phyloP scores from a whole-genome alignment of 768 basidiomycete species.

The Tephrocybe sp. region DNA sequence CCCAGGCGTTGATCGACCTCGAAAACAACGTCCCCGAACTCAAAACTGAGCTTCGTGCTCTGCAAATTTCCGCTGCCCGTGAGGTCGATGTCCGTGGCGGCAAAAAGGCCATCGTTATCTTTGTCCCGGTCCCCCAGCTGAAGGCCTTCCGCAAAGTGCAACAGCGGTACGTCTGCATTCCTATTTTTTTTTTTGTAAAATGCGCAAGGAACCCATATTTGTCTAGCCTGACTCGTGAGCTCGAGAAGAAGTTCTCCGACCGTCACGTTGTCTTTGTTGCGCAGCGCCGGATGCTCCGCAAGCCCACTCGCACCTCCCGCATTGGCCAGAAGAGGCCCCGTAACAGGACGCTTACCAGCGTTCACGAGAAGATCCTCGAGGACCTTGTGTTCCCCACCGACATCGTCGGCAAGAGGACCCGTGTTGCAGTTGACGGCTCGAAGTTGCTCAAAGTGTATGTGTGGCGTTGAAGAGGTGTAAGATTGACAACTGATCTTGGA shows the following conservation, averaged over 20 bases:
- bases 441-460: slow-evolving; percentile 98
- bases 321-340: slow-evolving; percentile 96
- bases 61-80: slow-evolving; percentile 97
- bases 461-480: slow-evolving; percentile 7
- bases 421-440: slow-evolving; percentile 89
- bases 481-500: slow-evolving; percentile 13
- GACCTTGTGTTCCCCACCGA: slow-evolving; percentile 99
- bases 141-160: slow-evolving; percentile 99
- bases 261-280: slow-evolving; percentile 98
- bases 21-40: slow-evolving; percentile 98
- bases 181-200: slow-evolving; percentile 3
- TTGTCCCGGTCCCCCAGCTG: slow-evolving; percentile 94
- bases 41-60: slow-evolving; percentile 91
- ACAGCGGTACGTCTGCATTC: slow-evolving; percentile 62
- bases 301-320: slow-evolving; percentile 91
- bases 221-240: slow-evolving; percentile 89
- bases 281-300: slow-evolving; percentile 97
- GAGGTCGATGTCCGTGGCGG: slow-evolving; percentile 99
- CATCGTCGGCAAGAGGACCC: slow-evolving; percentile 98
- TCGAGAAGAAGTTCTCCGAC: slow-evolving; percentile 99
- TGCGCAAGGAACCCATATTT: slow-evolving; percentile 12
- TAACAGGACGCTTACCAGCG: slow-evolving; percentile 92
- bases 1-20: slow-evolving; percentile 95
- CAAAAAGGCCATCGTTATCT: slow-evolving; percentile 98
- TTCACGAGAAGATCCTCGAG: slow-evolving; percentile 98